Percentiles rank a stretch among this genome's conserved stretches.
Evolutionary conservation across 768 basidiomycete genomes (phyloP).

Genomic region (Pulveroboletus frians): DNA sequence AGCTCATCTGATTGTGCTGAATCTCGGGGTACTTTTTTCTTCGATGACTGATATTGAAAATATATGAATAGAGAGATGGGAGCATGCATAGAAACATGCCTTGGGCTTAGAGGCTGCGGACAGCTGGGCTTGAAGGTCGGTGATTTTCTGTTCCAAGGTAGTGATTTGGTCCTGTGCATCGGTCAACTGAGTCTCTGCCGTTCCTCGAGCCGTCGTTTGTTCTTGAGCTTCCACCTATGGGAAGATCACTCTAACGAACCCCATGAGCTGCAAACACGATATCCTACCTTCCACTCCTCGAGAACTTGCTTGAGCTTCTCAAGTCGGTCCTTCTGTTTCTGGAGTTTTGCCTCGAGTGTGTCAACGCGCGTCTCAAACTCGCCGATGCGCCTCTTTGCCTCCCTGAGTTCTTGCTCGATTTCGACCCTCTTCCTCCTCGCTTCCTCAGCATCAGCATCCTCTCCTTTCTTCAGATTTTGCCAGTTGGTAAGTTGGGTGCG

Average conservation of each 20-base stretch:
- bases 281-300: constrained; percentile 43
- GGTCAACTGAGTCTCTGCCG: constrained; percentile 31
- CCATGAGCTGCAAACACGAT: neutral
- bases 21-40: constrained; percentile 8
- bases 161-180: constrained; percentile 28
- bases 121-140: constrained; percentile 42
- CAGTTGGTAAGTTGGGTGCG: constrained; percentile 64
- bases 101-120: constrained; percentile 34
- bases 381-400: constrained; percentile 35
- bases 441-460: constrained; percentile 52
- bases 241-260: neutral
- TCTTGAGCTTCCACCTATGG: constrained; percentile 37
- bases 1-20: constrained; percentile 20
- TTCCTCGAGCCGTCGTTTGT: constrained; percentile 34
- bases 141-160: constrained; percentile 35
- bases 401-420: constrained; percentile 50
- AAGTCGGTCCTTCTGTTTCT: constrained; percentile 40
- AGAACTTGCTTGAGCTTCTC: constrained; percentile 40
- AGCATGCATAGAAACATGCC: constrained; percentile 4
- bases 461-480: constrained; percentile 62
- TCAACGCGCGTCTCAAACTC: constrained; percentile 27
- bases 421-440: constrained; percentile 50
- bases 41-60: constrained; percentile 7
- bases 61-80: constrained; percentile 1
- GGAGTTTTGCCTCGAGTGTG: constrained; percentile 33